Percentiles rank a stretch among this genome's conserved stretches.
Conservation (phyloP, 1,284 basidiomycete species). For the Anthracocystis setariae region DNA sequence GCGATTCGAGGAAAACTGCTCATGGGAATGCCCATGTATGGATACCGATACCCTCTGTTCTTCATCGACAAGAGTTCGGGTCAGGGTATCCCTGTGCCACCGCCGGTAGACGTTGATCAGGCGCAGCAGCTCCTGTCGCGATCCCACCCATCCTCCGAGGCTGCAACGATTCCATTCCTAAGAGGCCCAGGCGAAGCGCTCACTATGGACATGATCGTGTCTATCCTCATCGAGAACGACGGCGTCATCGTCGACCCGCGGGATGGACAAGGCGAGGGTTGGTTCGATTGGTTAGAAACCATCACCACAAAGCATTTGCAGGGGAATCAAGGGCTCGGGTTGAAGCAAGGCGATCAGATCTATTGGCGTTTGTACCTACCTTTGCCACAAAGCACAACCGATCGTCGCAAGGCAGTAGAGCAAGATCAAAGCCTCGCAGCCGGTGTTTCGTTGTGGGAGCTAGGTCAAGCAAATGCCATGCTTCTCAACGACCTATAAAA, state of each 20-base stretch:
- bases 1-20: constrained; percentile 26
- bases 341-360: constrained; percentile 30
- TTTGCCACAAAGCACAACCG: constrained; percentile 2
- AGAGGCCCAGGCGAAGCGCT: constrained; percentile 36
- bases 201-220: constrained; percentile 20
- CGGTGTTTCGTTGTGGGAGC: constrained; percentile 42
- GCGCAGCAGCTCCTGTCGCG: constrained; percentile 13
- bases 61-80: constrained; percentile 30
- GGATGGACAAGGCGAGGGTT: constrained; percentile 12
- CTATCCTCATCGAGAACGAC: constrained; percentile 18
- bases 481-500: constrained; percentile 26
- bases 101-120: constrained; percentile 7
- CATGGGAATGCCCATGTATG: constrained; percentile 48
- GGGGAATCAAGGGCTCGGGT: constrained; percentile 6
- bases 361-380: constrained; percentile 41
- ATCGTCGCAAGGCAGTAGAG: constrained; percentile 8
- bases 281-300: constrained; percentile 37
- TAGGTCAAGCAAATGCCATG: constrained; percentile 30
- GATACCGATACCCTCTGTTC: constrained; percentile 44
- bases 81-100: constrained; percentile 16
- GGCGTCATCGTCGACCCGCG: constrained; percentile 21
- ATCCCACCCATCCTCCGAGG: background rate
- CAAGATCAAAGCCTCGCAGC: background rate
- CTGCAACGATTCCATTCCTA: constrained; percentile 20
- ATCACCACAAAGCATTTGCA: constrained; percentile 9